Evolutionary conservation across 2,329 filamentous ascomycete species (phyloP).

Genomic region (Furcasterigmium furcatum): DNA sequence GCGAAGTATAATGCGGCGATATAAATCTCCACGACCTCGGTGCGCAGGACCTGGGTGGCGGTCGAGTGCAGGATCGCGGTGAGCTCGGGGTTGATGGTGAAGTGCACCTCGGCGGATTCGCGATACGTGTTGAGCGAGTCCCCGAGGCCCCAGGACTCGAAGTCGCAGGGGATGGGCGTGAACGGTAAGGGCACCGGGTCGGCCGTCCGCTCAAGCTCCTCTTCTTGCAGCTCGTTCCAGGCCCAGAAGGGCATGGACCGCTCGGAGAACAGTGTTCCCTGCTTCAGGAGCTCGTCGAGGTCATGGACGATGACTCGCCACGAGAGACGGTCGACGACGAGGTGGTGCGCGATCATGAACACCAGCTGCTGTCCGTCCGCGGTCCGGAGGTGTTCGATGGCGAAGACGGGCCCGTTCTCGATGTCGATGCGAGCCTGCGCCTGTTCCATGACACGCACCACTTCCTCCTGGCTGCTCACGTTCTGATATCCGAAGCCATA

Average conservation of each 20-base stretch:
- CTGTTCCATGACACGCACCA: slow-evolving; percentile 33
- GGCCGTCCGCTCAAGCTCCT: slow-evolving; percentile 26
- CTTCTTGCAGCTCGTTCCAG: slow-evolving; percentile 45
- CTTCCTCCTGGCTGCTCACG: slow-evolving; percentile 35
- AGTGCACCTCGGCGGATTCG: slow-evolving; percentile 36
- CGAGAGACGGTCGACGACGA: slow-evolving; percentile 47
- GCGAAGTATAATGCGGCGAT: slow-evolving; percentile 52
- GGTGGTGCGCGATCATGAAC: slow-evolving; percentile 48
- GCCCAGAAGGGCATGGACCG: slow-evolving; percentile 43
- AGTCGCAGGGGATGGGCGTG: slow-evolving; percentile 31
- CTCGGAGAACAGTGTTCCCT: slow-evolving; percentile 39
- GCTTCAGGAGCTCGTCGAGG: slow-evolving; percentile 43
- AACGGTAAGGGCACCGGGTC: slow-evolving; percentile 30
- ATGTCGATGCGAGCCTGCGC: slow-evolving; percentile 43
- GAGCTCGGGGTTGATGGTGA: slow-evolving; percentile 37
- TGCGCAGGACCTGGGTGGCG: slow-evolving; percentile 43
- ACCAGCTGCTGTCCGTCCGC: slow-evolving; percentile 41
- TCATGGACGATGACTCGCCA: slow-evolving; percentile 49
- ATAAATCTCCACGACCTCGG: slow-evolving; percentile 51
- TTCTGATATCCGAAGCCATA: slow-evolving; percentile 41
- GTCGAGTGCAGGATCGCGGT: slow-evolving; percentile 37
- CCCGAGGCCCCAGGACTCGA: slow-evolving; percentile 45
- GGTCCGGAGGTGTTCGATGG: slow-evolving; percentile 43
- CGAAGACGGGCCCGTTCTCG: slow-evolving; percentile 47
- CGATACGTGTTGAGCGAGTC: slow-evolving; percentile 40